These are phyloP conservation scores for Haplosporangium gracile DNA, from an alignment of 192 early-diverging fungal genomes.

Conservation along the genomic window DNA sequence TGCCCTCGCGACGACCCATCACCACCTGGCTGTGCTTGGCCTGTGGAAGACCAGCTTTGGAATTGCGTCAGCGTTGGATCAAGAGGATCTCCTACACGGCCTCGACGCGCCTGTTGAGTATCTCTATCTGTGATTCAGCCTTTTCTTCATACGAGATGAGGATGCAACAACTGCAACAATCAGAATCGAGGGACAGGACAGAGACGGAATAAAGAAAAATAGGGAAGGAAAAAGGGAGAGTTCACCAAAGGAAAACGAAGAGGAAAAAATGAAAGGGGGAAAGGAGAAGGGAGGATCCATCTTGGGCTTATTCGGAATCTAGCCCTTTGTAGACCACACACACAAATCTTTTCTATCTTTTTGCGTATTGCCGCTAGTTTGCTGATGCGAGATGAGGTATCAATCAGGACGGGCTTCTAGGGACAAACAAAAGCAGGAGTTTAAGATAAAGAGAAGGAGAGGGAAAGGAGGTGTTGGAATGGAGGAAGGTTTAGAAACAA, in stretches of 20 bases:
- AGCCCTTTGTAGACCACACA: not conserved
- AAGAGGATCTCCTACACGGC: not conserved
- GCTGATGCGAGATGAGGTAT: not conserved
- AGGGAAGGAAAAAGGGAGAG: not conserved
- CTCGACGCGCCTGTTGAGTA: constrained; percentile 14
- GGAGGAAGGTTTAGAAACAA: no score
- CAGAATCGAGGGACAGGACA: not conserved
- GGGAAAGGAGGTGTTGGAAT: no score
- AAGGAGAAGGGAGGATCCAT: not conserved
- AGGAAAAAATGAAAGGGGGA: not conserved
- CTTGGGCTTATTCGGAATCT: not conserved
- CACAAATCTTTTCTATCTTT: not conserved
- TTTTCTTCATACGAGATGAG: not conserved
- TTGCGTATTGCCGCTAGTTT: no score
- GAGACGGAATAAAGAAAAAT: not conserved
- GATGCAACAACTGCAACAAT: not conserved
- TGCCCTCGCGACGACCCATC: not conserved
- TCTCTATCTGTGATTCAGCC: not conserved
- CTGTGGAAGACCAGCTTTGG: constrained; percentile 14
- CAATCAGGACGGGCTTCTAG: not conserved
- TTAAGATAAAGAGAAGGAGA: no score
- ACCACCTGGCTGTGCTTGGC: constrained; percentile 6
- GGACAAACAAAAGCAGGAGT: no score
- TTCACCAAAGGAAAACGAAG: not conserved
- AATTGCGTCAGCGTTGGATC: not conserved